Evolutionary conservation across 2,329 filamentous ascomycete genomes (phyloP).

Genomic region (Neurospora sp.): DNA sequence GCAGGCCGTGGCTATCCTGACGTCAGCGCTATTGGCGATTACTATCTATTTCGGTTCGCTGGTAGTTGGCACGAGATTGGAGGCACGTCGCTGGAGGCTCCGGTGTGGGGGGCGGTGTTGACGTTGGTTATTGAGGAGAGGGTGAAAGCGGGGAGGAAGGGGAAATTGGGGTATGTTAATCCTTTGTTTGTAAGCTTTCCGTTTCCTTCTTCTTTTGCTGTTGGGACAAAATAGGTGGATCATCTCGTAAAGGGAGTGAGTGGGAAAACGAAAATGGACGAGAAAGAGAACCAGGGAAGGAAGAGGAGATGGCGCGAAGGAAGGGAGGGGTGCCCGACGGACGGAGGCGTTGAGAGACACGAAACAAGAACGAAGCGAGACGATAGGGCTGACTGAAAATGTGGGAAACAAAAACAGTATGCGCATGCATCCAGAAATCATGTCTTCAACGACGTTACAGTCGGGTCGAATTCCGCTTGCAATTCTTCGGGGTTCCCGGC

Average conservation of each 20-base stretch:
- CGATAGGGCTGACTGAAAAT: background rate
- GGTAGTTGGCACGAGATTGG: conserved; percentile 29
- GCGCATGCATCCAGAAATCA: conserved; percentile 19
- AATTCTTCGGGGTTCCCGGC: conserved; percentile 31
- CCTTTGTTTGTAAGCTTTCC: conserved; percentile 30
- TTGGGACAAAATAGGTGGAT: too few species aligned
- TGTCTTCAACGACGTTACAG: conserved; percentile 22
- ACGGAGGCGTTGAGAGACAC: background rate
- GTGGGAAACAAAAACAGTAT: conserved; percentile 11
- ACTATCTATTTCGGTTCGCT: conserved; percentile 24
- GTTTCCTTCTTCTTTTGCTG: background rate
- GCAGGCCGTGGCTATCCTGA: conserved; percentile 40
- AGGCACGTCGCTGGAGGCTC: conserved; percentile 41
- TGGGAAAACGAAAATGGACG: background rate
- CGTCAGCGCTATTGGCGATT: conserved; percentile 33
- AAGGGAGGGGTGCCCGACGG: too few species aligned
- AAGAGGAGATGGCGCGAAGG: too few species aligned
- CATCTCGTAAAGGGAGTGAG: too few species aligned
- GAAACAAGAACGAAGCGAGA: background rate
- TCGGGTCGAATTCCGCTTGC: conserved; percentile 28
- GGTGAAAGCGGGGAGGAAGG: conserved; percentile 30
- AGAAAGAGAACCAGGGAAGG: too few species aligned
- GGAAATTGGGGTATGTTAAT: conserved; percentile 41
- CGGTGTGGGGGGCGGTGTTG: conserved; percentile 37
- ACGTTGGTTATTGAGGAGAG: conserved; percentile 42